These are phyloP conservation scores for Phlebiopsis gigantea DNA, from an alignment of 768 basidiomycete species.

Conservation along the genomic window DNA sequence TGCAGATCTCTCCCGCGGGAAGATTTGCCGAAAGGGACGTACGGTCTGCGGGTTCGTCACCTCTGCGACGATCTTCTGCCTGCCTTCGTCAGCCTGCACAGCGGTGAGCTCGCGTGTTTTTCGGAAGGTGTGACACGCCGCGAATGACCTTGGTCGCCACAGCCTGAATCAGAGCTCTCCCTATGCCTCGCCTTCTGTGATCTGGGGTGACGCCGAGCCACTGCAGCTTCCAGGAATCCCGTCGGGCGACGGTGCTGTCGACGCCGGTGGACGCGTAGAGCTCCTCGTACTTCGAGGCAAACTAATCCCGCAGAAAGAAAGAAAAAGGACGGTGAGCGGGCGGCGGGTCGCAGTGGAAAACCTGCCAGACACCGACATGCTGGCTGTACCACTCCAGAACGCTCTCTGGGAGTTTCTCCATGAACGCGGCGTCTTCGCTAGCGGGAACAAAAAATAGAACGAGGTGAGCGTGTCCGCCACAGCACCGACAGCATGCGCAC, in stretches of 20 bases:
- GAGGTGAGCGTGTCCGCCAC: background rate
- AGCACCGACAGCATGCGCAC: background rate
- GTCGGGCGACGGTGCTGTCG: background rate
- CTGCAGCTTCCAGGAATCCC: slow-evolving; percentile 10
- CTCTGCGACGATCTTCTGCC: background rate
- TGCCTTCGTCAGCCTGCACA: slow-evolving; percentile 2
- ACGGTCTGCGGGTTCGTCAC: slow-evolving; percentile 9
- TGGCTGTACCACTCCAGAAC: slow-evolving; percentile 13
- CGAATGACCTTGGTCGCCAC: slow-evolving; percentile 2
- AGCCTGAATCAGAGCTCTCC: slow-evolving; percentile 3
- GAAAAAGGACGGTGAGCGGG: background rate
- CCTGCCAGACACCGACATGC: slow-evolving; percentile 7
- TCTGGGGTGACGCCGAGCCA: slow-evolving; percentile 10
- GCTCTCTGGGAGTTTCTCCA: background rate
- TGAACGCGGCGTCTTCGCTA: slow-evolving; percentile 11
- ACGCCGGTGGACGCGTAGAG: slow-evolving; percentile 1
- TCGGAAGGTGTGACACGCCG: background rate
- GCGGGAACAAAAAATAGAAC: background rate
- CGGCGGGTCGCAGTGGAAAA: background rate
- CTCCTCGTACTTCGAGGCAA: slow-evolving; percentile 10
- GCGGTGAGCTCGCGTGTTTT: background rate
- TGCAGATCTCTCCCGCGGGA: background rate
- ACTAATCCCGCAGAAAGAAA: slow-evolving; percentile 13
- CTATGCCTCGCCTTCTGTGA: slow-evolving; percentile 8
- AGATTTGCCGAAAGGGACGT: background rate